A percentile compares a stretch with the other conserved stretches of the same genome.
Conservation (phyloP, 768 basidiomycete species). For the Tricholoma flavovirens region DNA sequence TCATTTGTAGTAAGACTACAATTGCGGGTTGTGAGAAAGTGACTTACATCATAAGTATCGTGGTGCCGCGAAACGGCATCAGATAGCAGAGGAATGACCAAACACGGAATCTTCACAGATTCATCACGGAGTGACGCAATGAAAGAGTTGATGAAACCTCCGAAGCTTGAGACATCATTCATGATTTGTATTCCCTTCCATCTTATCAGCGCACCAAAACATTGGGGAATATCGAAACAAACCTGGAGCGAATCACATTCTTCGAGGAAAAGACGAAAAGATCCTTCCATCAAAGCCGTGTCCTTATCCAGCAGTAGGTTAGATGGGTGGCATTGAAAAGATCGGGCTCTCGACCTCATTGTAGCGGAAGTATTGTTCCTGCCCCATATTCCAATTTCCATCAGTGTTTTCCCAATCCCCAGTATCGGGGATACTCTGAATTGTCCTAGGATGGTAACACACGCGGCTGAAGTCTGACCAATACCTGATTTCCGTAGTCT, state of each 20-base stretch:
- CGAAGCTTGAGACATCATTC: slow-evolving; percentile 58
- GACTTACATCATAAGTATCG: slow-evolving; percentile 40
- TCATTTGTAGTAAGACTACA: slow-evolving; percentile 7
- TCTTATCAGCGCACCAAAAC: not conserved
- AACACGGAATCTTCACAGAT: slow-evolving; percentile 51
- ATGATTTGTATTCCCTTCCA: slow-evolving; percentile 64
- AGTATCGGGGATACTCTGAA: slow-evolving; percentile 58
- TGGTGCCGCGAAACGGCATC: slow-evolving; percentile 26
- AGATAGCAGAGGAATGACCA: slow-evolving; percentile 57
- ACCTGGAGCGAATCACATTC: slow-evolving; percentile 76
- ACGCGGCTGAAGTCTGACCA: slow-evolving; percentile 70
- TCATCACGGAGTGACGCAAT: slow-evolving; percentile 63
- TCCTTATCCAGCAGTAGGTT: slow-evolving; percentile 33
- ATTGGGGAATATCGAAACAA: not conserved
- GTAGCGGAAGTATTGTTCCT: slow-evolving; percentile 46
- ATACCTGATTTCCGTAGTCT: slow-evolving; percentile 36
- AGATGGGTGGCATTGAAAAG: not conserved
- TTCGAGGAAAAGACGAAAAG: slow-evolving; percentile 63
- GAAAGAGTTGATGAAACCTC: slow-evolving; percentile 56
- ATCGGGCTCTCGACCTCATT: slow-evolving; percentile 40
- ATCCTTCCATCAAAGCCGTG: slow-evolving; percentile 60
- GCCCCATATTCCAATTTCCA: slow-evolving; percentile 52
- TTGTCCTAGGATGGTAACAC: slow-evolving; percentile 57
- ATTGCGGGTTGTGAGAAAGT: slow-evolving; percentile 4
- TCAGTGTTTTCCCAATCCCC: slow-evolving; percentile 48